Evolutionary conservation across 2,329 filamentous ascomycete species (phyloP), one percentile per base, ranked within the genome.

Genomic region (Aureobasidium sp.): DNA sequence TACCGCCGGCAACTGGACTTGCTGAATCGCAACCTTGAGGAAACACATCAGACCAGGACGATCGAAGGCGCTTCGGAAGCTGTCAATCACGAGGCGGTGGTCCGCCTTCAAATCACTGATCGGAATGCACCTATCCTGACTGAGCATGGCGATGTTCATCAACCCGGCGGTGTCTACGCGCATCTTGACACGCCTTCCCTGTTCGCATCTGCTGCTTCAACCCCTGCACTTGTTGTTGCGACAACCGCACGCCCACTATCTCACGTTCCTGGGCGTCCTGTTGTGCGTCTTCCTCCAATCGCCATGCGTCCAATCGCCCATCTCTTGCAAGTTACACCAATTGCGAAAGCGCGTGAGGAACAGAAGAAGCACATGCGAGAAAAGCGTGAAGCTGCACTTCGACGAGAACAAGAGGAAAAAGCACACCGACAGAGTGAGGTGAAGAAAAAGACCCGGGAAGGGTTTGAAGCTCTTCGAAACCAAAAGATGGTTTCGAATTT

Each of bases 371-470:
- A 90, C 24, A 91, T 92, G 88, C 81, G 81, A 40, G 85, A 90
- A 68, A 83, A 84, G 42, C 80, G 85, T 7, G 87, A 91, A 68
- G 84, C 85, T 58, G 88, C 87, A 19, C 85, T 86, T 69, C 86
- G 88, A 69, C 81, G 87, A 62, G 76, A 62, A 57, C 65, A 84
- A 63, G 87, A 89, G 62, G 82, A 91, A 71, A 86, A 88, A n/a
- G n/a, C n/a, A n/a, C n/a, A n/a, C n/a, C n/a, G n/a, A n/a, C n/a
- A n/a, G n/a, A n/a, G n/a, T n/a, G n/a, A n/a, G n/a, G n/a, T n/a
- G n/a, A n/a, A n/a, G n/a, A n/a, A n/a, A n/a, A n/a, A n/a, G n/a
- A n/a, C n/a, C n/a, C n/a, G n/a, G n/a, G n/a, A n/a, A n/a, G n/a
- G n/a, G n/a, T n/a, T n/a, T n/a, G n/a, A n/a, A n/a, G n/a, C n/a